These are phyloP conservation scores for Lasiosphaeria miniovina DNA, from an alignment of 495 filamentous ascomycete genomes.

Conservation along the genomic window DNA sequence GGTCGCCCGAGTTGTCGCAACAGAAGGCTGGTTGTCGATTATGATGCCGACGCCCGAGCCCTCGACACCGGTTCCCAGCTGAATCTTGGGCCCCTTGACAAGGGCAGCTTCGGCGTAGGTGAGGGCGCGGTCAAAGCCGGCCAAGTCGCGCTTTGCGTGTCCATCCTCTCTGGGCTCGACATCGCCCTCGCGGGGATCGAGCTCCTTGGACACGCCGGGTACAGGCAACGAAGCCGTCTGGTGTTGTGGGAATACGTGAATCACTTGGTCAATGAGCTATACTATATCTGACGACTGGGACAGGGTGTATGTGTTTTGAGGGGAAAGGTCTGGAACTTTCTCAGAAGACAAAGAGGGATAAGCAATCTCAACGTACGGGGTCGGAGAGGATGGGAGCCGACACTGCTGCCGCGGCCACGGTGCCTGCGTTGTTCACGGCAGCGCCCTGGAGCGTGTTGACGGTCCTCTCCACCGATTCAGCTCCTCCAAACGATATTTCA, in stretches of 20 bases:
- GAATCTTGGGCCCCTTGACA: constrained; percentile 40
- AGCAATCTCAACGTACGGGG: neutral
- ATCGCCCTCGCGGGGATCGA: constrained; percentile 5
- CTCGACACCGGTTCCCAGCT: constrained; percentile 43
- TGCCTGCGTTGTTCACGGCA: constrained; percentile 6
- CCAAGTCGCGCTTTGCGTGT: constrained; percentile 36
- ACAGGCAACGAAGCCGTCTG: constrained; percentile 4
- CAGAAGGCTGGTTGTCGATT: constrained; percentile 38
- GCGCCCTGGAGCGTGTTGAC: constrained; percentile 17
- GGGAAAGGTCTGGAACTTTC: neutral
- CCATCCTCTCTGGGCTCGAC: neutral
- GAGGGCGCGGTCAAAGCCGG: constrained; percentile 46
- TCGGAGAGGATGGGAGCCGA: constrained; percentile 9
- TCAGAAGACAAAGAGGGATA: neutral
- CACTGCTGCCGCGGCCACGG: neutral
- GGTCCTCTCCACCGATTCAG: constrained; percentile 27
- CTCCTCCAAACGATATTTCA: constrained; percentile 49
- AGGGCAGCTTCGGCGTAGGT: constrained; percentile 43
- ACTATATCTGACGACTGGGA: neutral
- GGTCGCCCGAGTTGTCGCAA: neutral
- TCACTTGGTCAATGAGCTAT: neutral
- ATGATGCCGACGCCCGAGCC: constrained; percentile 47
- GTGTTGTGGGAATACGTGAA: neutral
- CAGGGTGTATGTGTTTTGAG: neutral
- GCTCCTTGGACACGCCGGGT: constrained; percentile 7